These are phyloP conservation scores for Thermomyces lanuginosus DNA, from an alignment of 2,329 filamentous ascomycete species.

Conservation along the genomic window DNA sequence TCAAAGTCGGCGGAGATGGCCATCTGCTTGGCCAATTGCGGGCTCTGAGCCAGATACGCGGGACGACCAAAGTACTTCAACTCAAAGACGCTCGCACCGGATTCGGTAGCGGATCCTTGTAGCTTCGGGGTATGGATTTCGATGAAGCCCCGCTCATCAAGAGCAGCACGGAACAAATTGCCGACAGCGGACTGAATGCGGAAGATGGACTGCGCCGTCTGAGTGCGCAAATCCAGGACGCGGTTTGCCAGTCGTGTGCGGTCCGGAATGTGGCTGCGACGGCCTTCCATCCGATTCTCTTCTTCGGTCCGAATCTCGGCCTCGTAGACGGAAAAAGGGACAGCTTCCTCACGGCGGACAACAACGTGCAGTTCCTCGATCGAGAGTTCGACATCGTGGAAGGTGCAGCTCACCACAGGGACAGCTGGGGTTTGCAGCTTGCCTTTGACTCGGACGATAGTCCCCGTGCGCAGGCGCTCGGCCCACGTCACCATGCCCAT, in stretches of 20 bases:
- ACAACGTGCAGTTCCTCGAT: constrained; percentile 51
- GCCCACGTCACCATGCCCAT: constrained; percentile 74
- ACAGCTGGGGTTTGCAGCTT: constrained; percentile 57
- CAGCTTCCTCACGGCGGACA: constrained; percentile 42
- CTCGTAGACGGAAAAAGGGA: constrained; percentile 55
- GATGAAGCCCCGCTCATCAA: constrained; percentile 64
- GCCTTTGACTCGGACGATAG: constrained; percentile 60
- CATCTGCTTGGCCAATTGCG: constrained; percentile 88
- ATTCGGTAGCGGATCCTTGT: constrained; percentile 79
- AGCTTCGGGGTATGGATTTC: constrained; percentile 91
- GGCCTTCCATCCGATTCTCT: constrained; percentile 39
- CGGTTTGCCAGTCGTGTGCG: constrained; percentile 62
- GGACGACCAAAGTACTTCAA: constrained; percentile 79
- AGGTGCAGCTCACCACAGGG: constrained; percentile 56
- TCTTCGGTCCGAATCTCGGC: constrained; percentile 42
- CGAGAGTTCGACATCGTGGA: constrained; percentile 60
- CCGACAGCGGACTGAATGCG: constrained; percentile 68
- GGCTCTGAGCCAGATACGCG: constrained; percentile 80
- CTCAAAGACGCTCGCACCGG: constrained; percentile 78
- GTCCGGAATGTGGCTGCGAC: constrained; percentile 48
- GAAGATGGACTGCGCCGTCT: constrained; percentile 73
- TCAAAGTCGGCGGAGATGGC: constrained; percentile 77
- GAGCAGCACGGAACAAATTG: constrained; percentile 58
- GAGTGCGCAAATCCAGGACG: constrained; percentile 71
- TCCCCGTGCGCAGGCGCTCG: constrained; percentile 64